These are phyloP conservation scores for Blastobotrys serpentis DNA, from an alignment of 1,139 yeast genomes.

Conservation along the genomic window DNA sequence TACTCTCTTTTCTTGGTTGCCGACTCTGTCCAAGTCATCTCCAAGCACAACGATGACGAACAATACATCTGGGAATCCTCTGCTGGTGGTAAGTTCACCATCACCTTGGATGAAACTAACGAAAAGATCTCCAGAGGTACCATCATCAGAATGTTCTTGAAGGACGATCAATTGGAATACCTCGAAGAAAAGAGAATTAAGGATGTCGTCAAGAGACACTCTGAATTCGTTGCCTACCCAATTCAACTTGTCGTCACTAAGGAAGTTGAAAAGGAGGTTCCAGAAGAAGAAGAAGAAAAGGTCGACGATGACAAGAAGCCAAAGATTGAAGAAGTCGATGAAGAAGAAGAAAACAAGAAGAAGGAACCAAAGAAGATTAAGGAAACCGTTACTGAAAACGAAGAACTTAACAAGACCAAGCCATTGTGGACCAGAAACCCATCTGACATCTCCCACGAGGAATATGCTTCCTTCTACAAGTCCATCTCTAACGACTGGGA, in stretches of 20 bases:
- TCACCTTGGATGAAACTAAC: conserved; percentile 80
- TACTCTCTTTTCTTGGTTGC: conserved; percentile 99
- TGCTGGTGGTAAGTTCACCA: conserved; percentile 99
- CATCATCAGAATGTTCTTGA: conserved; percentile 89
- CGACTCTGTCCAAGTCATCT: conserved; percentile 96
- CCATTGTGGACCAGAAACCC: conserved; percentile 99
- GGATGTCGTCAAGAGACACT: conserved; percentile 99
- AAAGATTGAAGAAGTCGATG: conserved; percentile 73
- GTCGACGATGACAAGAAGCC: conserved; percentile 61
- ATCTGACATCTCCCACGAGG: conserved; percentile 95
- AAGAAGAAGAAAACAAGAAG: conserved; percentile 59
- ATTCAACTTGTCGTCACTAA: conserved; percentile 97
- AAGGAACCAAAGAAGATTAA: conserved; percentile 77
- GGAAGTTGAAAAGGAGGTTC: conserved; percentile 96
- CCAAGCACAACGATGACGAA: conserved; percentile 98
- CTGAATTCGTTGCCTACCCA: conserved; percentile 99
- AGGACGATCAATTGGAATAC: conserved; percentile 98
- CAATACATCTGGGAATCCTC: conserved; percentile 99
- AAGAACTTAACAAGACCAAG: conserved; percentile 98
- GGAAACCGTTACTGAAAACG: conserved; percentile 84
- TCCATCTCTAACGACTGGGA: conserved; percentile 99
- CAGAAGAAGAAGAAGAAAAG: conserved; percentile 59
- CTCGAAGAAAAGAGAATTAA: conserved; percentile 99
- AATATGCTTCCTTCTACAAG: conserved; percentile 99
- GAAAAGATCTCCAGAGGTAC: conserved; percentile 95